Evolutionary conservation across 305 asterid species (phyloP).

Genomic region (Fraxinus floribunda): DNA sequence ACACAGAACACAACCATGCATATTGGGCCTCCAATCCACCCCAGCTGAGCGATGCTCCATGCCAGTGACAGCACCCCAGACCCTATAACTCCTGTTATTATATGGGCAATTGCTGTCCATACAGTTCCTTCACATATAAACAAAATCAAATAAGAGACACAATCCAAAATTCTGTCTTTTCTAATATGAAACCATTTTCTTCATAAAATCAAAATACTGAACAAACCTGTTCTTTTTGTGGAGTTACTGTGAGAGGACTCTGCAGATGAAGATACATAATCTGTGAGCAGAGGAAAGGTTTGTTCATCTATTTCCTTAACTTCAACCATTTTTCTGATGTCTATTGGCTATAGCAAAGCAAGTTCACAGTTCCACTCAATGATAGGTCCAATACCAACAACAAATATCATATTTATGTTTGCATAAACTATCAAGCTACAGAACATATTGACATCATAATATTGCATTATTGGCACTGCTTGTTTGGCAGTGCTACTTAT

Average conservation of each 20-base stretch:
- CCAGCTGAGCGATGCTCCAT: constrained; percentile 83
- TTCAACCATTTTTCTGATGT: constrained; percentile 30
- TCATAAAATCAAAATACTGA: not conserved
- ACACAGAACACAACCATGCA: constrained; percentile 47
- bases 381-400: not conserved
- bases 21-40: constrained; percentile 77
- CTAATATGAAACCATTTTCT: not conserved
- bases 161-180: not conserved
- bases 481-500: not conserved
- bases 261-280: constrained; percentile 41
- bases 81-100: constrained; percentile 78
- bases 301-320: constrained; percentile 28
- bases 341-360: not conserved
- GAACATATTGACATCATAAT: not conserved
- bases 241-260: constrained; percentile 27
- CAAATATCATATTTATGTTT: not conserved
- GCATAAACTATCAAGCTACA: not conserved
- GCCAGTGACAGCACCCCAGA: constrained; percentile 81
- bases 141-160: not conserved
- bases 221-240: constrained; percentile 44
- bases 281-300: constrained; percentile 36
- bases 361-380: not conserved
- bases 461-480: not conserved
- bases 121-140: constrained; percentile 54
- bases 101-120: constrained; percentile 75